Conservation (phyloP, 352 stramenopile genomes). For the Pythium sp. region DNA sequence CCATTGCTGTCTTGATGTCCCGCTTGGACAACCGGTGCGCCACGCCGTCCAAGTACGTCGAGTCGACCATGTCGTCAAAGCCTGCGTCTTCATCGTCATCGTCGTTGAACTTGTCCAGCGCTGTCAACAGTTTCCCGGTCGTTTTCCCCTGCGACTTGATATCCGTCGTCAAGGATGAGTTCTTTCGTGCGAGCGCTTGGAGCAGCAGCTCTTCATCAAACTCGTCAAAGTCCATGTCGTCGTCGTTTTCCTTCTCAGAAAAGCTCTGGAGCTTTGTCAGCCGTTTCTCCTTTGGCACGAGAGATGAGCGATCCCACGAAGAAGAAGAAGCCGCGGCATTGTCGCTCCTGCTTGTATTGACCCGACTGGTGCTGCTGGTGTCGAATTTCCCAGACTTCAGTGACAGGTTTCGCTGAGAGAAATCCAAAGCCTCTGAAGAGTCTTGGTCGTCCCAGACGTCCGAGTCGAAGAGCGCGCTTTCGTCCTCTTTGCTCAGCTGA, state of each 20-base stretch:
- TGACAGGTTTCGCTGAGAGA: background rate
- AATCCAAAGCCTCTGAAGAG: background rate
- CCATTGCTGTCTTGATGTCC: conserved; percentile 9
- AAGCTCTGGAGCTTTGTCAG: conserved; percentile 73
- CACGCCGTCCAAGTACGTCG: background rate
- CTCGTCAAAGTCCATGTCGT: conserved; percentile 61
- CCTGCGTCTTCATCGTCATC: conserved; percentile 20
- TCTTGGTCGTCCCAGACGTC: conserved; percentile 69
- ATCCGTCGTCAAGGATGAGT: conserved; percentile 19
- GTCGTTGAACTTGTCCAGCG: conserved; percentile 12
- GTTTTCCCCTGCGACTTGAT: background rate
- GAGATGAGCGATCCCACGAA: conserved; percentile 57
- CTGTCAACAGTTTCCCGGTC: background rate
- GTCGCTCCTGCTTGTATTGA: background rate
- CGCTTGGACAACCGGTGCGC: conserved; percentile 13
- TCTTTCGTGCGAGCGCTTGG: conserved; percentile 39
- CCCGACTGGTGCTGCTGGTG: background rate
- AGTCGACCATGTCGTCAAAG: conserved; percentile 18
- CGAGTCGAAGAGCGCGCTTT: conserved; percentile 60
- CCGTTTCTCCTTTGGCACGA: conserved; percentile 61
- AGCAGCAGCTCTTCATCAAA: conserved; percentile 67
- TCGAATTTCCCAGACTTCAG: background rate
- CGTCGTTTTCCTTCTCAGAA: conserved; percentile 59
- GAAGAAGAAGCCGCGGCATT: background rate
- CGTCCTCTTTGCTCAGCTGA: conserved; percentile 78